Evolutionary conservation across 768 basidiomycete genomes (phyloP).

Genomic region (Psilocybe cyanescens): DNA sequence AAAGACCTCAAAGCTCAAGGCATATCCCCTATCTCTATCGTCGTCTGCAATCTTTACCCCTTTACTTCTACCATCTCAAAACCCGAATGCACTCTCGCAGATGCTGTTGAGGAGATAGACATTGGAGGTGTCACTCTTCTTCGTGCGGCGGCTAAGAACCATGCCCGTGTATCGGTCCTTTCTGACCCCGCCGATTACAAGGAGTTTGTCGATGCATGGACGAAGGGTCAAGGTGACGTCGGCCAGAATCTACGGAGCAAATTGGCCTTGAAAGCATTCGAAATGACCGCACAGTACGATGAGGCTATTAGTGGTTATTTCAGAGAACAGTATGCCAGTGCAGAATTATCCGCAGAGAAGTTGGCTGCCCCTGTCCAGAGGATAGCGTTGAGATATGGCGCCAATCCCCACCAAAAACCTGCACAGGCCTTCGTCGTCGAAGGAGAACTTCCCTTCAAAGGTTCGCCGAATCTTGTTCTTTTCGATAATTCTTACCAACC

Average conservation of each 20-base stretch:
- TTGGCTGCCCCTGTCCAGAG: conserved; percentile 78
- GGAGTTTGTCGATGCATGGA: conserved; percentile 80
- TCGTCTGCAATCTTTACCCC: conserved; percentile 99
- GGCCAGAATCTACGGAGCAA: conserved; percentile 72
- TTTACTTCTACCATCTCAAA: conserved; percentile 91
- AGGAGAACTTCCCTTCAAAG: conserved; percentile 93
- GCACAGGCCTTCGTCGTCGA: conserved; percentile 93
- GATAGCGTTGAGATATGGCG: conserved; percentile 89
- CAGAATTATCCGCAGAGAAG: conserved; percentile 65
- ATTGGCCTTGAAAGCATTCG: conserved; percentile 95
- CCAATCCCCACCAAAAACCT: conserved; percentile 98
- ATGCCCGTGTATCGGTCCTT: conserved; percentile 87
- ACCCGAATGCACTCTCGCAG: conserved; percentile 86
- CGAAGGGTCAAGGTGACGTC: conserved; percentile 73
- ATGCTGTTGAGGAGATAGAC: conserved; percentile 97
- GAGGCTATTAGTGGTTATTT: conserved; percentile 96
- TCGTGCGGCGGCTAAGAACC: conserved; percentile 98
- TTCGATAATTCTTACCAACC: not conserved
- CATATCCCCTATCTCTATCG: conserved; percentile 94
- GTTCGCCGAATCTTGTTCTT: conserved; percentile 38
- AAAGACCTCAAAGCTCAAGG: conserved; percentile 80
- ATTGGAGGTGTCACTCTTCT: conserved; percentile 98
- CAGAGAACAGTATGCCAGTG: conserved; percentile 90
- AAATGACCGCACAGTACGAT: conserved; percentile 95
- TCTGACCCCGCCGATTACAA: conserved; percentile 90